Conservation (phyloP, 2,329 filamentous ascomycete genomes). For the Paraphaeosphaeria sporulosa region DNA sequence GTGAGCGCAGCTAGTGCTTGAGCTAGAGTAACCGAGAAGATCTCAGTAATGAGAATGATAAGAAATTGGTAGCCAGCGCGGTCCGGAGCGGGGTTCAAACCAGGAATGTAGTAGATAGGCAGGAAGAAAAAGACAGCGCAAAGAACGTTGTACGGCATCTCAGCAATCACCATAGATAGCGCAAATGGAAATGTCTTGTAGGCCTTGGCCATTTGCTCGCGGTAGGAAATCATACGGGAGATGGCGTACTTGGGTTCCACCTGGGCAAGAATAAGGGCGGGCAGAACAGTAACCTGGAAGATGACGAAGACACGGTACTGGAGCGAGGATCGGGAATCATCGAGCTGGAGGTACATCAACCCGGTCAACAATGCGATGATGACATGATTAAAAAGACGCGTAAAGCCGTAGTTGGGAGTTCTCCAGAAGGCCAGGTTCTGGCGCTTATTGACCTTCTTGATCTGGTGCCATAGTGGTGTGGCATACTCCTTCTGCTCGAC, state of each 20-base stretch:
- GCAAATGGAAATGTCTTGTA: slow-evolving; percentile 84
- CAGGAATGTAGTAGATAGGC: slow-evolving; percentile 84
- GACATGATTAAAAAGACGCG: slow-evolving; percentile 83
- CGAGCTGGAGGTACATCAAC: slow-evolving; percentile 79
- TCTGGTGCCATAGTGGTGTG: slow-evolving; percentile 79
- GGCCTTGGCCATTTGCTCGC: slow-evolving; percentile 85
- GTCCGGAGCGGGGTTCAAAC: slow-evolving; percentile 67
- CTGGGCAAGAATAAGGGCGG: slow-evolving; percentile 82
- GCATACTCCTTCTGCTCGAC: slow-evolving; percentile 78
- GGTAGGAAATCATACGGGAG: slow-evolving; percentile 82
- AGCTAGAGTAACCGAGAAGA: slow-evolving; percentile 82
- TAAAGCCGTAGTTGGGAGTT: slow-evolving; percentile 88
- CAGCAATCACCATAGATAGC: slow-evolving; percentile 78
- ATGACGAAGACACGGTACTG: slow-evolving; percentile 90
- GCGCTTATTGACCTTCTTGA: slow-evolving; percentile 75
- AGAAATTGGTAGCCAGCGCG: slow-evolving; percentile 88
- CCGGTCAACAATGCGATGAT: slow-evolving; percentile 80
- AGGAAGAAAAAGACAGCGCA: slow-evolving; percentile 84
- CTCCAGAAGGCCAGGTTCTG: slow-evolving; percentile 85
- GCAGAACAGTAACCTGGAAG: slow-evolving; percentile 87
- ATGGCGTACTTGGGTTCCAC: slow-evolving; percentile 86
- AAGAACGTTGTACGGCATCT: slow-evolving; percentile 83
- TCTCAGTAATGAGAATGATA: slow-evolving; percentile 81
- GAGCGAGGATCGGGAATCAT: slow-evolving; percentile 76
- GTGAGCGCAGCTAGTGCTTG: slow-evolving; percentile 78